Evolutionary conservation across 805 yeast species (phyloP).

Genomic region (Candida stauntonica): DNA sequence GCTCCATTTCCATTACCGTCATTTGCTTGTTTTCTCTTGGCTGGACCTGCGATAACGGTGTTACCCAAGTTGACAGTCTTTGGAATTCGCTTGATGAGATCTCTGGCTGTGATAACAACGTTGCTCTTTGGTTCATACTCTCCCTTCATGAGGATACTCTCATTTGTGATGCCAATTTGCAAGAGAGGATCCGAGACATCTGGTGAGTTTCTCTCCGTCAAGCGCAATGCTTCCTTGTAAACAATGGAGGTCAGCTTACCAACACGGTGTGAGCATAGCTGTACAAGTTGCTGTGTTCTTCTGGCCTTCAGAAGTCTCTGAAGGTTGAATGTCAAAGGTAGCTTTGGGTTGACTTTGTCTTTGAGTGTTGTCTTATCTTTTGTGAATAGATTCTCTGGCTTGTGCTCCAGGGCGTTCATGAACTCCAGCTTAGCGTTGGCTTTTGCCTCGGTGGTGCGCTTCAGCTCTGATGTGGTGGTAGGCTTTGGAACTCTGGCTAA

Average conservation of each 20-base stretch:
- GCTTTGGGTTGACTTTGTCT: slow-evolving; percentile 42
- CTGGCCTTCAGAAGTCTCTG: slow-evolving; percentile 62
- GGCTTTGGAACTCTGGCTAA: slow-evolving; percentile 35
- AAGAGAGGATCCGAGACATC: slow-evolving; percentile 35
- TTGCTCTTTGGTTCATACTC: slow-evolving; percentile 30
- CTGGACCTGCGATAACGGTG: slow-evolving; percentile 39
- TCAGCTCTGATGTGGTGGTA: slow-evolving; percentile 46
- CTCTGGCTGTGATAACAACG: slow-evolving; percentile 38
- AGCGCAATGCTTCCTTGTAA: slow-evolving; percentile 51
- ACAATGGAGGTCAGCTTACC: slow-evolving; percentile 67
- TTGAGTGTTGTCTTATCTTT: slow-evolving; percentile 33
- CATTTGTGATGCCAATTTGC: slow-evolving; percentile 47
- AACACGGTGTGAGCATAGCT: slow-evolving; percentile 59
- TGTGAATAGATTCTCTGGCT: slow-evolving; percentile 27
- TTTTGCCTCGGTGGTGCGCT: slow-evolving; percentile 57
- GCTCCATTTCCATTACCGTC: slow-evolving; percentile 11
- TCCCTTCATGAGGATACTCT: slow-evolving; percentile 32
- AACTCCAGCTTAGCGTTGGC: slow-evolving; percentile 38
- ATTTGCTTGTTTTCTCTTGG: slow-evolving; percentile 28
- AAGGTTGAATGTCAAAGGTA: slow-evolving; percentile 58
- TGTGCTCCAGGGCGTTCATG: slow-evolving; percentile 31
- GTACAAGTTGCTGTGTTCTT: slow-evolving; percentile 59
- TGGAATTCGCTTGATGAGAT: slow-evolving; percentile 38
- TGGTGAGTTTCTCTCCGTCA: slow-evolving; percentile 56
- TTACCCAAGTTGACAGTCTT: slow-evolving; percentile 39